Evolutionary conservation across 2,329 filamentous ascomycete species (phyloP), one percentile per base, ranked within the genome.

Genomic region (Hymenoscyphus repandus): DNA sequence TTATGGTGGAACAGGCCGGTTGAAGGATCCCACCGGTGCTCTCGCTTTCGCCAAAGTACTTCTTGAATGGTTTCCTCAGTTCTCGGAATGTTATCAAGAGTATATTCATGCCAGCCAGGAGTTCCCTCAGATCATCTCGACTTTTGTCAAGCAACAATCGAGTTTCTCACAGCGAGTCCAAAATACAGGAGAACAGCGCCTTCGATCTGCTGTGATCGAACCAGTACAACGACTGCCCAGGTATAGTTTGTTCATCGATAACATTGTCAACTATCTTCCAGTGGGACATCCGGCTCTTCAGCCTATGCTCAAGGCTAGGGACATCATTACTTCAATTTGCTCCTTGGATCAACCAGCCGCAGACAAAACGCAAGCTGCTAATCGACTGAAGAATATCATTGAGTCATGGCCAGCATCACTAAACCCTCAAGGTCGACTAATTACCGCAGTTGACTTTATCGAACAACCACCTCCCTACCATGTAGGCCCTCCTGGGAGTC

Each of bases 191-290:
- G 93, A 97, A 67, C 93, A 99, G 70, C 81, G 84, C 51, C 79
- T 97, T 48, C 90, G 89, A 44, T 97, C 93, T 3, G 80, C 93
- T 56, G 78, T 99, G 49, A 99, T 99, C 66, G 93, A 99, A 69
- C 93, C 93, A 2, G 91, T 99, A 0, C 93, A 99, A 68, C 80
- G 93, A 47, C 77, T 99, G 47, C 93, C 93, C 22, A 85, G 93
- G 22, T 99, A 99, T 71, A 96, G 90, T 63, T 75, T 99, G 33
- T 86, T 97, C 64, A 97, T 99, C 61, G 93, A 99, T 71, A 91
- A 95, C 63, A 96, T 99, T 64, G 81, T 93, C 43, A 83, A 85
- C 58, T 90, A 87, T 54, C 78, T 97, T 15, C 91, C 92, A 4
- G 81, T 91, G 45, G 83, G 87, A 7, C 91, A 97, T 66, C 88